Conservation (phyloP, 1,139 yeast species). For the Zygosaccharomyces sapae region DNA sequence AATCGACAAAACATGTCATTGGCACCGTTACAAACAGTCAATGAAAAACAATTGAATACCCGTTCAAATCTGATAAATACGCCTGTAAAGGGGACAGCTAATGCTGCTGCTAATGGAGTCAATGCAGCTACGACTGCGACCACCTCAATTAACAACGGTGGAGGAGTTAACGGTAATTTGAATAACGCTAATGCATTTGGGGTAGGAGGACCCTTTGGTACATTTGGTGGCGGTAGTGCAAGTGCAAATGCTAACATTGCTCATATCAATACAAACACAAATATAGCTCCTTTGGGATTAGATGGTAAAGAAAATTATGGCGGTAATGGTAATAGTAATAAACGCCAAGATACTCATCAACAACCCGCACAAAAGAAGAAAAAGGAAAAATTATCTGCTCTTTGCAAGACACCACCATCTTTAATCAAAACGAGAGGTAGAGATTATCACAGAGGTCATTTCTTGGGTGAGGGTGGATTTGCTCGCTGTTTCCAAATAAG, state of each 20-base stretch:
- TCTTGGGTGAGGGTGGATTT: constrained; percentile 97
- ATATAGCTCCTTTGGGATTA: constrained; percentile 7
- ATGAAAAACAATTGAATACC: constrained; percentile 35
- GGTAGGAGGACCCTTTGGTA: constrained; percentile 1
- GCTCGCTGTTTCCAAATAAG: constrained; percentile 98
- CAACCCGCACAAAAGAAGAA: constrained; percentile 50
- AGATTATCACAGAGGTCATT: constrained; percentile 85
- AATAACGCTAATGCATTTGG: not conserved
- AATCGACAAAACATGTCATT: constrained; percentile 18
- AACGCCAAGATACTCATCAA: constrained; percentile 24
- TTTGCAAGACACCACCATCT: constrained; percentile 94
- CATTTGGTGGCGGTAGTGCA: not conserved
- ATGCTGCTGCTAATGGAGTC: constrained; percentile 7
- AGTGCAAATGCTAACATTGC: constrained; percentile 5
- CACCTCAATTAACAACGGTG: constrained; percentile 2
- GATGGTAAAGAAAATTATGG: constrained; percentile 23
- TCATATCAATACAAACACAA: constrained; percentile 3
- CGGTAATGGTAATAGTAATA: constrained; percentile 11
- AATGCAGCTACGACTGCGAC: constrained; percentile 2
- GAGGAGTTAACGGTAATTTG: not conserved
- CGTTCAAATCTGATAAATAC: constrained; percentile 31
- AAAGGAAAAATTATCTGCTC: constrained; percentile 79
- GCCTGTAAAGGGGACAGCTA: constrained; percentile 26
- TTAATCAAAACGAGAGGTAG: constrained; percentile 85
- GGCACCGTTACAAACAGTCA: constrained; percentile 36